Evolutionary conservation across 1,139 yeast species (phyloP), one percentile per base, ranked within the genome.

Genomic region (Blastobotrys illinoisensis): DNA sequence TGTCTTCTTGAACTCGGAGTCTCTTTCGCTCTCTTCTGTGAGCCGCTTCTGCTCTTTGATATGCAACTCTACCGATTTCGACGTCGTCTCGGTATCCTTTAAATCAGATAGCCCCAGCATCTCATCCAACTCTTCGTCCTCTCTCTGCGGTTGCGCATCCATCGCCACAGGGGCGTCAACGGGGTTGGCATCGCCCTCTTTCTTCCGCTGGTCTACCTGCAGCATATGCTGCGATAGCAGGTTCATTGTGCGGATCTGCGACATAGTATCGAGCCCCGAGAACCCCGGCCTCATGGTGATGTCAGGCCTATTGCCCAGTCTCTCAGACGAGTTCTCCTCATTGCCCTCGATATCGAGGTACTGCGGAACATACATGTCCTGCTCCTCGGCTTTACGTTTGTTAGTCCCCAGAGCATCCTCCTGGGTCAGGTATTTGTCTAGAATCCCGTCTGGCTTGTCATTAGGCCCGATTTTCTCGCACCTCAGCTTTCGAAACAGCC

Each of bases 231-330:
- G 83, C 62, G 95, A 86, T 51, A 93, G 74, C 58, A 89, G 80
- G 70, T 93, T 93, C 95, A 91, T 90, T 58, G 96, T 88, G 62
- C 86, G 79, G 74, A 93, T 78, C 43, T 90, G 83, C 11, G 88
- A 82, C 19, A 88, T 78, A 68, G 87, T 78, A 60, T 85, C 89
- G 43, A 81, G 81, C 54, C 83, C 83, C 47, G 77, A 78, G 40
- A 75, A 76, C 4, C 74, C 64, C 21, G 74, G 66, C 47, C 86
- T 80, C 97, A 91, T 91, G 7, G 98, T 91, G 56, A 88, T 75
- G 69, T 91, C 98, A 0, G 97, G 97, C 44, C 79, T 75, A 66
- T 89, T 88, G 0, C 97, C 98, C 54, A 80, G 71, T 60, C 77
- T 81, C 54, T 85, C 85, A 0, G 96, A 80, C 67, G 88, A 88